Base-by-base conservation (phyloP, 495 filamentous ascomycete genomes). In the Penicillium tannophilum region DNA sequence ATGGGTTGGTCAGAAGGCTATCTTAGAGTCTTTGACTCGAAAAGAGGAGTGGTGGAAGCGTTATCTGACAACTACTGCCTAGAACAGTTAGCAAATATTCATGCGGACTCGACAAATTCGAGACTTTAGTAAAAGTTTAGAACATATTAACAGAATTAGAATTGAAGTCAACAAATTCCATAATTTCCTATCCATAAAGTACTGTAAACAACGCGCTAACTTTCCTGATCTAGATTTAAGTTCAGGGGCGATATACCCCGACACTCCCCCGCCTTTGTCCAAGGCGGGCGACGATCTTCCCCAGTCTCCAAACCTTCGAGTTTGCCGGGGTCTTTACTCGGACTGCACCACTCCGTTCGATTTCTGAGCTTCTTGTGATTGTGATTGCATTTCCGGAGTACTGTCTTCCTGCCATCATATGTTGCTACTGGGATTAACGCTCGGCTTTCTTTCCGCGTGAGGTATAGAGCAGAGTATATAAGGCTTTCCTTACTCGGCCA, bases 31-130 rank as follows among this genome's bases (percentile, higher is more conserved):
- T 35, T 68, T 59, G 24, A 52, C 44, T 24, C 54, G 61, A 30
- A 59, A 64, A 42, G 68, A 68, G 41, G 61, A 63, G 10, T 71
- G 68, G 68, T 71, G 68, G 68, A 64, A 51, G 54, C 58, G 56
- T 8, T 49, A 68, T 59, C 41, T 71, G 17, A 61, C 65, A 28
- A 28, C 28, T 28, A 28, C 28, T 28, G 28, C 28, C 28, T 28
- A 28, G 3, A 3, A 4, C 28, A 7, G 16, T 0, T 17, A 16
- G 11, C 31, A 9, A 33, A 11, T 5, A 11, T 8, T 1, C 31
- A 9, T 16, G 35, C 12, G 35, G 14, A 5, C 35, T 39, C 35
- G 35, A 16, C 20, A 23, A 23, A 1, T 23, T 2, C 20, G 11
- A 3, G 11, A 33, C 31, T 11, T 11, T 33, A 33, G 31, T 33